Percentiles rank a stretch among this genome's conserved stretches.
Evolutionary conservation across 495 filamentous ascomycete genomes (phyloP).

Genomic region (Lasiosphaeriaceae sp.): DNA sequence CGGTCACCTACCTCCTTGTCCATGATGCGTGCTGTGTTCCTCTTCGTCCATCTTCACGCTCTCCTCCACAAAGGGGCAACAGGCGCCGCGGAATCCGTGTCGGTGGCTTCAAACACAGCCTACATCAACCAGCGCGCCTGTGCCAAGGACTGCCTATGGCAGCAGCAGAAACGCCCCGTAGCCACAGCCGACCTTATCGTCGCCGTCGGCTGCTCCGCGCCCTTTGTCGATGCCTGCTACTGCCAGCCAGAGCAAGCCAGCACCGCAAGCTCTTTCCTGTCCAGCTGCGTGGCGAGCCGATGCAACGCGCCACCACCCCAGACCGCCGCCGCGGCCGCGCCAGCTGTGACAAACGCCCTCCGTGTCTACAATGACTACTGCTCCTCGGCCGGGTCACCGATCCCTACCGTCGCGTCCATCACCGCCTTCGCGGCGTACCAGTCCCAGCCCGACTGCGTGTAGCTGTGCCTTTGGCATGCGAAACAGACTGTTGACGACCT

Average conservation of each 20-base stretch:
- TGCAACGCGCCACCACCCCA: neutral
- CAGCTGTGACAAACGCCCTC: neutral
- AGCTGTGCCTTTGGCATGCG: conserved; percentile 7
- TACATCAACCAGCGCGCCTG: conserved; percentile 8
- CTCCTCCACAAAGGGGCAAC: too few relatives aligned
- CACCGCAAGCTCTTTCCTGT: conserved; percentile 4
- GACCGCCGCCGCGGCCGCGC: neutral
- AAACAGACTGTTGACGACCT: neutral
- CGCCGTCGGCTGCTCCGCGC: conserved; percentile 6
- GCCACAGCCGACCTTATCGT: neutral
- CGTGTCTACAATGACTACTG: conserved; percentile 9
- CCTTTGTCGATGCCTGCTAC: conserved; percentile 10
- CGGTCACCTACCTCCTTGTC: too few relatives aligned
- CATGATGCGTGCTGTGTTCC: too few relatives aligned
- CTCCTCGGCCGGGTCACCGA: conserved; percentile 2
- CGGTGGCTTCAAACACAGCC: conserved; percentile 1
- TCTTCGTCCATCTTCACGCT: too few relatives aligned
- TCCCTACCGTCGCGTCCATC: conserved; percentile 12
- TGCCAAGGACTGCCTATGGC: conserved; percentile 15
- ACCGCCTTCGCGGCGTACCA: neutral
- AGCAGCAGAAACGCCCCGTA: neutral
- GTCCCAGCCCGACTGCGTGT: neutral
- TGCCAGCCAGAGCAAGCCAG: conserved; percentile 6
- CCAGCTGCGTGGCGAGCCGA: neutral
- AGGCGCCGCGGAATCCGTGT: neutral